Base-by-base conservation (phyloP, 306 rosid species). In the Fragaria vesca region DNA sequence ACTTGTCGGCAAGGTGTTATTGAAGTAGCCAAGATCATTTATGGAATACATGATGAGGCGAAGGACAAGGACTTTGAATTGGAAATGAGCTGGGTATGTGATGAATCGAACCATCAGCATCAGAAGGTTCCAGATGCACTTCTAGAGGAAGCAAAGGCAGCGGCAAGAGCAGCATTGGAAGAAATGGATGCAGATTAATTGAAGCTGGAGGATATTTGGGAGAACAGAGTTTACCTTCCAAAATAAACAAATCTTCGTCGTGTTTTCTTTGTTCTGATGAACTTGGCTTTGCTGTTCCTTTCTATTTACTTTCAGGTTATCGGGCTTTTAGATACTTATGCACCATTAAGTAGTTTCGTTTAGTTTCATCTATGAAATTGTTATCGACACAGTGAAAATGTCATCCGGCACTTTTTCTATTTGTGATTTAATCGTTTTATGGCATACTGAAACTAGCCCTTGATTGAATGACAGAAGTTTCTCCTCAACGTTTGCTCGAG, bases 41-140 rank as follows among this genome's bases (percentile, higher is more conserved):
- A 95, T 77, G 97, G 97, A 57, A 97, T 95, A 40, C 98, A 95
- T 69, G 98, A 95, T 71, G 98, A 95, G 82, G 98, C 97, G 1
- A 95, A 95, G 85, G 98, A 95, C 86, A 95, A 92, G 81, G 97
- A 92, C 55, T 95, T 95, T 48, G 98, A 95, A 69, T 87, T 95
- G 70, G 98, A 95, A 80, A 81, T 95, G 93, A 95, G 97, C 86
- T 95, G 98, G 98, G 94, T 95, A 75, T 95, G 98, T 75, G 97
- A 95, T 32, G 97, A 95, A 85, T 95, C 98, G 71, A 92, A 91
- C 69, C 98, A 93, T 54, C 97, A 78, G 66, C 98, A 95, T 79
- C 87, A 82, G 86, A 95, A 95, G 98, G 98, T 95, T 68, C 98
- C 98, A 0, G 88, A 90, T 26, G 89, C 80, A 45, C 96, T 94